Evolutionary conservation across 1,284 basidiomycete species (phyloP), one percentile per base, ranked within the genome.

Genomic region (Moesziomyces globuligerus): DNA sequence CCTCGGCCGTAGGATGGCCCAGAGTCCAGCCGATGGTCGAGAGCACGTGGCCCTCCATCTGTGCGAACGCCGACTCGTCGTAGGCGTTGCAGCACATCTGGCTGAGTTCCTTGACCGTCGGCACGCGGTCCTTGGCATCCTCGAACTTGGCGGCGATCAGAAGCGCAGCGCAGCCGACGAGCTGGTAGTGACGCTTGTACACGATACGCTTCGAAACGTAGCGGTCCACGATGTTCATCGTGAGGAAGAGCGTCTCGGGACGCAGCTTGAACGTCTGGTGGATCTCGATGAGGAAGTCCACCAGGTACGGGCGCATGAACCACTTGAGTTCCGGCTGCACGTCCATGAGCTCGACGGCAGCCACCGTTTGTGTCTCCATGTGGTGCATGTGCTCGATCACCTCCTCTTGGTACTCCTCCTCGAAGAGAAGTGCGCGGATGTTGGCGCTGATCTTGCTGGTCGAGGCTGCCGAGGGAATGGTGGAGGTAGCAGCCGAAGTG

Each of bases 101-200:
- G 53, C 90, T 90, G 56, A 99, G 89, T 75, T 98, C 95, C 78
- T 91, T 89, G 8, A 98, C 91, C 1, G 93, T 91, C 10, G 96
- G 96, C 2, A 98, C 94, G 62, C 93, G 92, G 83, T 98, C 95
- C 85, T 99, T 98, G 39, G 94, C 91, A 81, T 99, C 96, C 85
- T 99, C 96, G 79, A 96, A 99, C 85, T 99, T 99, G 78, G 96
- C 92, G 6, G 96, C 96, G 76, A 98, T 98, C 93, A 95, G 95
- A 5, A 99, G 87, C 20, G 96, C 94, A 13, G 95, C 93, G 80
- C 96, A 98, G 29, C 96, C 96, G 50, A 98, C 95, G 48, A 99
- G 91, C 83, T 99, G 96, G 83, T 98, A 98, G 85, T 99, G 96
- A 84, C 96, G 96, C 86, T 94, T 94, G 86, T 94, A 98, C 53